Evolutionary conservation across 306 rosid genomes (phyloP).

Genomic region (Quercus aquifolioides): DNA sequence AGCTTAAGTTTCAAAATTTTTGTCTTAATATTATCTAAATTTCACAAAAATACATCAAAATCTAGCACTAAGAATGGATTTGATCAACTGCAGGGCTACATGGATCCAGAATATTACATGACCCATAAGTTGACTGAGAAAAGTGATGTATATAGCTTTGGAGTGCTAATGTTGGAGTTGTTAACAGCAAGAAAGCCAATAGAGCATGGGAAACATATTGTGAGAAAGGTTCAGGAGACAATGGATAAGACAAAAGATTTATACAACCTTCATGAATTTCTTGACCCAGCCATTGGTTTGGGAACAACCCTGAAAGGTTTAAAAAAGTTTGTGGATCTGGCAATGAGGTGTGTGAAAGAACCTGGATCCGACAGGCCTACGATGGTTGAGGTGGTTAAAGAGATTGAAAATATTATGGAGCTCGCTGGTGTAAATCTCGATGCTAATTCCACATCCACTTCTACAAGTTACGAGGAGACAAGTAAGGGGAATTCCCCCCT

Average conservation of each 20-base stretch:
- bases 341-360: conserved; percentile 63
- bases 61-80: conserved; percentile 1
- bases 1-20: too few relatives aligned
- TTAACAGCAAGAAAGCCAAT: conserved; percentile 69
- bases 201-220: conserved; percentile 62
- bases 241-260: conserved; percentile 53
- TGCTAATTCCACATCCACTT: too few relatives aligned
- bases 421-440: too few relatives aligned
- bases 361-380: conserved; percentile 54
- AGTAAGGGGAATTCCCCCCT: neutral
- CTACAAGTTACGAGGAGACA: neutral
- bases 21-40: too few relatives aligned
- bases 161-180: conserved; percentile 74
- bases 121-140: conserved; percentile 36
- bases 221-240: conserved; percentile 49
- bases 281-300: neutral
- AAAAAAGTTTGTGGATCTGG: conserved; percentile 53
- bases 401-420: too few relatives aligned
- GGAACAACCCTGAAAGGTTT: conserved; percentile 40
- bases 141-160: conserved; percentile 78
- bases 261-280: conserved; percentile 5
- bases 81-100: conserved; percentile 52
- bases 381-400: conserved; percentile 59
- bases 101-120: neutral
- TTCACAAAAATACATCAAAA: too few relatives aligned